These are phyloP conservation scores for Zea mays DNA, from an alignment of 176 grass and related monocot genomes.

Conservation along the genomic window DNA sequence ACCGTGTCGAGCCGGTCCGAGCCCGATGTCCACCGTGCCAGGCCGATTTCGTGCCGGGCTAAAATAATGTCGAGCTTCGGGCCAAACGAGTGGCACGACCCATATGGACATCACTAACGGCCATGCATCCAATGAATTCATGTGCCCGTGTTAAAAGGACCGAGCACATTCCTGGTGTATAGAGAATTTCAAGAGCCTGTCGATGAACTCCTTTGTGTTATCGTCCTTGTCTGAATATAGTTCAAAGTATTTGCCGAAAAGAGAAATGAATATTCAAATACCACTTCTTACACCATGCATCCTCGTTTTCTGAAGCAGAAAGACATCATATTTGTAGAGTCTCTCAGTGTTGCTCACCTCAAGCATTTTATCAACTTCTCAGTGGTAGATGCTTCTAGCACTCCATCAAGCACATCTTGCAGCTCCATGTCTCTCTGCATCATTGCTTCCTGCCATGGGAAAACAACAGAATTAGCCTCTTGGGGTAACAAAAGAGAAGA, in stretches of 20 bases:
- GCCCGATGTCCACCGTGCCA: too few relatives aligned
- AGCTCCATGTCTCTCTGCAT: constrained; percentile 73
- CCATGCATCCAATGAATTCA: too few relatives aligned
- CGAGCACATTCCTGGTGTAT: too few relatives aligned
- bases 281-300: neutral
- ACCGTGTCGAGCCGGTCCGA: too few relatives aligned
- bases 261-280: constrained; percentile 2
- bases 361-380: constrained; percentile 79
- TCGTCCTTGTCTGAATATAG: constrained; percentile 73
- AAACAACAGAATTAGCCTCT: neutral
- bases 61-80: too few relatives aligned
- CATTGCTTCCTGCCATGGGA: constrained; percentile 52
- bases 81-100: too few relatives aligned
- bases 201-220: constrained; percentile 61
- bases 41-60: too few relatives aligned
- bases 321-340: too few relatives aligned
- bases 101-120: too few relatives aligned
- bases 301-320: neutral
- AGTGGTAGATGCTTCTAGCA: constrained; percentile 71
- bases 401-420: constrained; percentile 70
- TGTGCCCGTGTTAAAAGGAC: too few relatives aligned
- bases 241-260: constrained; percentile 66
- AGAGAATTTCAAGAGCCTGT: constrained; percentile 71
- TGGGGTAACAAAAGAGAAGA: constrained; percentile 2
- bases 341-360: constrained; percentile 34